Evolutionary conservation across 2,329 filamentous ascomycete genomes (phyloP).

Genomic region (Alternaria rosae): DNA sequence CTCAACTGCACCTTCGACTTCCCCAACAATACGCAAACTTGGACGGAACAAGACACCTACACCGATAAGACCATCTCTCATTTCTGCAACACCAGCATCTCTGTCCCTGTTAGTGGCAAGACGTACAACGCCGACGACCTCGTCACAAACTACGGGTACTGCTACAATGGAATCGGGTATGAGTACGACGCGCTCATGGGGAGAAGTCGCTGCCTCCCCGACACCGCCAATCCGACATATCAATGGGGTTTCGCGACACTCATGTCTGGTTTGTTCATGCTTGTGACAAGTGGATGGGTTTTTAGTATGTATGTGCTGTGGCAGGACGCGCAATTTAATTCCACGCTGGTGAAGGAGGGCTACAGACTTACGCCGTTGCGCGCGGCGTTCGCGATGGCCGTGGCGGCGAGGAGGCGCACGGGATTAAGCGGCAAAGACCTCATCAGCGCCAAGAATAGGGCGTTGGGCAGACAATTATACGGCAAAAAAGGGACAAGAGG

Average conservation of each 20-base stretch:
- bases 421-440: slow-evolving; percentile 29
- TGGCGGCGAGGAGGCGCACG: slow-evolving; percentile 31
- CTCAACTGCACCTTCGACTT: slow-evolving; percentile 12
- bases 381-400: slow-evolving; percentile 38
- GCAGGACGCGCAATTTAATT: slow-evolving; percentile 43
- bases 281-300: slow-evolving; percentile 43
- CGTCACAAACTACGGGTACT: slow-evolving; percentile 18
- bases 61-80: not conserved
- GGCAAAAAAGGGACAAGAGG: slow-evolving; percentile 16
- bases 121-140: slow-evolving; percentile 23
- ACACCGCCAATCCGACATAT: slow-evolving; percentile 37
- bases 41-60: not conserved
- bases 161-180: slow-evolving; percentile 30
- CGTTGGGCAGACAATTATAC: slow-evolving; percentile 31
- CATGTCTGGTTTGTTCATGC: slow-evolving; percentile 40
- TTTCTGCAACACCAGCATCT: slow-evolving; percentile 24
- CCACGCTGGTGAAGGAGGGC: slow-evolving; percentile 33
- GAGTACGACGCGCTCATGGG: slow-evolving; percentile 1
- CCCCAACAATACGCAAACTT: slow-evolving; percentile 19
- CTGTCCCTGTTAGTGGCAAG: slow-evolving; percentile 17
- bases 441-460: slow-evolving; percentile 21
- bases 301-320: slow-evolving; percentile 46
- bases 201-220: slow-evolving; percentile 36
- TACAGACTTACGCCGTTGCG: slow-evolving; percentile 44
- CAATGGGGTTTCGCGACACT: slow-evolving; percentile 51